Evolutionary conservation across 371 early-diverging fungal species (phyloP).

Genomic region (Mucor sp.): DNA sequence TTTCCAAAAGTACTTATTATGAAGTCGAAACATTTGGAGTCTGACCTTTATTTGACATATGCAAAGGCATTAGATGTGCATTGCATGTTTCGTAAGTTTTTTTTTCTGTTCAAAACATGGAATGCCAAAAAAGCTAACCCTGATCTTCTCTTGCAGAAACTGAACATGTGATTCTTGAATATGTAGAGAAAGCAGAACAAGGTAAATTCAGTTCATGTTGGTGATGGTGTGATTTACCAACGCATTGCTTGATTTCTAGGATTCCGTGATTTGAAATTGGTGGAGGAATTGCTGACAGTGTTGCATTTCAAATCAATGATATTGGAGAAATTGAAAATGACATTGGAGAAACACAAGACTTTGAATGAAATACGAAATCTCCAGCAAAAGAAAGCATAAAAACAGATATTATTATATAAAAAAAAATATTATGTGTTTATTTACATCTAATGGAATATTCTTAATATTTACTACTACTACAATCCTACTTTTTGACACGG

Average conservation of each 20-base stretch:
- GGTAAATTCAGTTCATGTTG: background rate
- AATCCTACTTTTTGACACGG: conserved; percentile 40
- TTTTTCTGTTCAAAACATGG: background rate
- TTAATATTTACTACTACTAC: background rate
- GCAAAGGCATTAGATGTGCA: conserved; percentile 3
- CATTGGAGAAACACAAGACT: background rate
- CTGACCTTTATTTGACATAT: conserved; percentile 25
- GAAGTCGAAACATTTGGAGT: conserved; percentile 16
- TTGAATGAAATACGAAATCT: background rate
- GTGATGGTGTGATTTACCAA: too few relatives aligned
- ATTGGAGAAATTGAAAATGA: background rate
- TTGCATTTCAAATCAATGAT: background rate
- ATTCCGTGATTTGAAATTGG: background rate
- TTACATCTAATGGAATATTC: conserved; percentile 10
- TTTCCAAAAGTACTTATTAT: conserved; percentile 26
- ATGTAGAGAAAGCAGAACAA: conserved; percentile 6
- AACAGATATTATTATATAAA: too few relatives aligned
- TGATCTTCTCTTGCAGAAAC: background rate
- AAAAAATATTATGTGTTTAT: background rate
- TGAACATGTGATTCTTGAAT: background rate
- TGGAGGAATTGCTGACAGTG: background rate
- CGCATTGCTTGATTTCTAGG: background rate
- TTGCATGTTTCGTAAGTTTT: background rate
- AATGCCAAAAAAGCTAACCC: background rate
- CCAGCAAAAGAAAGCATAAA: background rate